Conservation (phyloP, 768 basidiomycete species). For the Termitomyces titanicus region DNA sequence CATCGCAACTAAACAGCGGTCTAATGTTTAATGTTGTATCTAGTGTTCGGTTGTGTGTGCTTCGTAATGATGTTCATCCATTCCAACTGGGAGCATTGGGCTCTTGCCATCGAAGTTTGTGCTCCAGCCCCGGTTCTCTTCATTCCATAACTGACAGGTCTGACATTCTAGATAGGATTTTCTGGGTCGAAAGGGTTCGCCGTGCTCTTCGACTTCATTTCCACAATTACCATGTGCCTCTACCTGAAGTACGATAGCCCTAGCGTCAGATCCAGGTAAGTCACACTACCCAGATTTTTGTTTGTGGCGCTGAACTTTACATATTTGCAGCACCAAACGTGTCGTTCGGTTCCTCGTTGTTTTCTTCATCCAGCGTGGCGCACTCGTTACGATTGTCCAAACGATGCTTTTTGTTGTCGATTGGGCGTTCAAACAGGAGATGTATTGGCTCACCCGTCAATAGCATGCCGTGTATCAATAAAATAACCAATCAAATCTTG, state of each 20-base stretch:
- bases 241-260: background rate
- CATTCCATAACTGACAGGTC: background rate
- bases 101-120: background rate
- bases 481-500: no score
- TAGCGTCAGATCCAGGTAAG: background rate
- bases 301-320: background rate
- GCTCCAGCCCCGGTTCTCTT: background rate
- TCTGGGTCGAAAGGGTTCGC: background rate
- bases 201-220: background rate
- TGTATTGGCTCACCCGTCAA: background rate
- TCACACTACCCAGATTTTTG: background rate
- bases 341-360: background rate
- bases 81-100: conserved; percentile 7
- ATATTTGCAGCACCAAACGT: background rate
- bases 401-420: background rate
- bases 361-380: background rate
- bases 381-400: background rate
- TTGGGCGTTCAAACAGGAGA: background rate
- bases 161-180: background rate
- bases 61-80: conserved; percentile 3
- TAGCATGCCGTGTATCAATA: background rate
- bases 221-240: background rate
- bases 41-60: background rate
- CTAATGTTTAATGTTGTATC: no score
- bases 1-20: no score